Evolutionary conservation across 495 filamentous ascomycete species (phyloP), one percentile per base, ranked within the genome.

Genomic region (Xylaria bambusicola): DNA sequence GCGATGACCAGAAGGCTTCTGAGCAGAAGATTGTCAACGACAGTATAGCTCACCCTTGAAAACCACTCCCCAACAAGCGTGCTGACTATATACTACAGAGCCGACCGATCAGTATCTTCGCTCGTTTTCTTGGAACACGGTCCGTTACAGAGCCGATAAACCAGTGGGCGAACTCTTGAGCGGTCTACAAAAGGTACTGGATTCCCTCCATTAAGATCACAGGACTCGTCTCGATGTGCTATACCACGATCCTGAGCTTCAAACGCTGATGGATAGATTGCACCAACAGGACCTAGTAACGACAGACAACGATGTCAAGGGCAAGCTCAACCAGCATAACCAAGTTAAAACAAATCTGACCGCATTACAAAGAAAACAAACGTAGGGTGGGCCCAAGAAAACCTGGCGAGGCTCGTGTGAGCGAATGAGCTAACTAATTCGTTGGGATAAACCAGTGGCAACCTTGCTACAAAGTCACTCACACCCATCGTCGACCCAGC

Each of bases 1-100:
- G 88, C 0, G 89, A 96, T 62, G 88, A 93, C 66, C 86, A 84
- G 49, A 92, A 89, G 77, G 83, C 90, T 61, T 81, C 86, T 29
- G 82, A 92, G 72, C 90, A 96, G 75, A 97, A 97, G 82, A 88
- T 86, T 52, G 92, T 98, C 67, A 96, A 96, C 75, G 93, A 98
- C 66, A 96, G 93, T 98, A 79, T 61, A 90, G 20, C 29, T 35
- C 38, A 2, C 35, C 26, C n/a, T n/a, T n/a, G n/a, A 17, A 18
- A 38, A 12, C 13, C 24, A 23, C 47, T 10, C 24, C 45, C 15
- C 40, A 33, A 33, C 29, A 10, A 33, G 15, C 45, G 10, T 49
- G 47, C 44, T 62, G n/a, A 56, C 38, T 31, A 18, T 17, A 31
- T 66, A 6, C 29, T 52, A 26, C 62, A 97, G 93, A 96, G 69